Evolutionary conservation across 352 stramenopile species (phyloP).

Genomic region (Phytophthora pluvialis): DNA sequence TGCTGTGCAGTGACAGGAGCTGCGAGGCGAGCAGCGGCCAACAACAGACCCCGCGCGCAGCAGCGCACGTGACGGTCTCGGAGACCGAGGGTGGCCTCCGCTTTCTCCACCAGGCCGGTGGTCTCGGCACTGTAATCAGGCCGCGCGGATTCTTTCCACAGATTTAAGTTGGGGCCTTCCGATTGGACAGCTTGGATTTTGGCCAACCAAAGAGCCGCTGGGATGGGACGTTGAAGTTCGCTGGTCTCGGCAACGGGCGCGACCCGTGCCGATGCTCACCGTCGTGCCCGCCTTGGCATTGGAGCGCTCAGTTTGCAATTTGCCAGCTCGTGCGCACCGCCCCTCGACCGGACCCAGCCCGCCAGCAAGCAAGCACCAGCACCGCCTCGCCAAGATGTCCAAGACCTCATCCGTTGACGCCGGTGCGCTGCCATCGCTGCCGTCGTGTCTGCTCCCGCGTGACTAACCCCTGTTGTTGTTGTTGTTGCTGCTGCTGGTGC

Average conservation of each 20-base stretch:
- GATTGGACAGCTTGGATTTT: neutral
- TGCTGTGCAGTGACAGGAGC: no score
- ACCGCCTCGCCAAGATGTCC: slow-evolving; percentile 23
- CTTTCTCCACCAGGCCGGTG: no score
- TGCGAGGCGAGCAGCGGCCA: no score
- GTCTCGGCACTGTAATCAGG: neutral
- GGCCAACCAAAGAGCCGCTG: slow-evolving; percentile 12
- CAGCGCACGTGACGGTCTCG: no score
- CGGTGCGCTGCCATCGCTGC: slow-evolving; percentile 26
- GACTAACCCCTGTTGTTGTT: neutral
- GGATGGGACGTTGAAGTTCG: slow-evolving; percentile 32
- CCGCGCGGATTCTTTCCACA: slow-evolving; percentile 16
- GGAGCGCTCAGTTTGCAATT: slow-evolving; percentile 33
- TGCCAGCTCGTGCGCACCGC: slow-evolving; percentile 31
- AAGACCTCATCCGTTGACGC: slow-evolving; percentile 50
- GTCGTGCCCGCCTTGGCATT: neutral
- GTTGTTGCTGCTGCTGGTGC: neutral
- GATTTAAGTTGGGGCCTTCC: neutral
- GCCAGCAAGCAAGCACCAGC: neutral
- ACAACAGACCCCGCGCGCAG: no score
- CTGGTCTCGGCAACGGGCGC: slow-evolving; percentile 19
- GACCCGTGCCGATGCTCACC: slow-evolving; percentile 5
- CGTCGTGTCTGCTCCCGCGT: neutral
- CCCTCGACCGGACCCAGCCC: slow-evolving; percentile 24
- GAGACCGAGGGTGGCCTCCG: no score